A percentile compares a stretch with the other conserved stretches of the same genome.
Evolutionary conservation across 2,329 filamentous ascomycete species (phyloP).

Genomic region (Aspergillus awamori): DNA sequence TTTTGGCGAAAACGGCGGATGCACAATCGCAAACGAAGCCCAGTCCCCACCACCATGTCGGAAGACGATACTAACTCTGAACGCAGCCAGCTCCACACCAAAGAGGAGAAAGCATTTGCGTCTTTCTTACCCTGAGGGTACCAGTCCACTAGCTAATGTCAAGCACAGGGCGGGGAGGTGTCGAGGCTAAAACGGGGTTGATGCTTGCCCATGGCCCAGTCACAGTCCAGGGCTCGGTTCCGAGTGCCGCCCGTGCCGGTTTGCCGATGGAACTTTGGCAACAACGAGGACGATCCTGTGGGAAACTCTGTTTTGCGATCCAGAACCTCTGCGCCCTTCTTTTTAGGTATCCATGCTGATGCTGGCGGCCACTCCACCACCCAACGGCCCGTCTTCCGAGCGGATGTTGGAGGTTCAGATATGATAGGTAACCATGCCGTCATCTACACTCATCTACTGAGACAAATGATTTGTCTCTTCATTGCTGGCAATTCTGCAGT

Average conservation of each 20-base stretch:
- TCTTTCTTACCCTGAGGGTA: not conserved
- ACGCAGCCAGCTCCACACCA: not conserved
- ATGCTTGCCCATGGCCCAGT: not conserved
- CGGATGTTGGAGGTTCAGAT: too few species aligned
- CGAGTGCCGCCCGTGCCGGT: slow-evolving; percentile 33
- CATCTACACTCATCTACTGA: too few species aligned
- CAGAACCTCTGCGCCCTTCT: not conserved
- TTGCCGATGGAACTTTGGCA: slow-evolving; percentile 30
- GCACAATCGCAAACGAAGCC: not conserved
- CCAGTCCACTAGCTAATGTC: not conserved
- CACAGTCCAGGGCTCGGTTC: slow-evolving; percentile 9
- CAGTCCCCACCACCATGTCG: not conserved
- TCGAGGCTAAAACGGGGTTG: not conserved
- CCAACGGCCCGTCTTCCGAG: not conserved
- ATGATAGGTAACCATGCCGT: too few species aligned
- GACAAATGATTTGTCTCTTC: too few species aligned
- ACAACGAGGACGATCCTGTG: too few species aligned
- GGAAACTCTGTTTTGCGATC: not conserved
- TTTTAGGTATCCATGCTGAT: not conserved
- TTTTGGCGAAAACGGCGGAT: not conserved
- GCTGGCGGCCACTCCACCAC: not conserved
- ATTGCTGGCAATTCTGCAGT: too few species aligned
- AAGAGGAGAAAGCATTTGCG: not conserved
- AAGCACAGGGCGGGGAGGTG: not conserved
- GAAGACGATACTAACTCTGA: not conserved